A percentile compares a stretch with the other conserved stretches of the same genome.
Conservation (phyloP, 2,329 filamentous ascomycete species). For the Diaporthe longicolla region DNA sequence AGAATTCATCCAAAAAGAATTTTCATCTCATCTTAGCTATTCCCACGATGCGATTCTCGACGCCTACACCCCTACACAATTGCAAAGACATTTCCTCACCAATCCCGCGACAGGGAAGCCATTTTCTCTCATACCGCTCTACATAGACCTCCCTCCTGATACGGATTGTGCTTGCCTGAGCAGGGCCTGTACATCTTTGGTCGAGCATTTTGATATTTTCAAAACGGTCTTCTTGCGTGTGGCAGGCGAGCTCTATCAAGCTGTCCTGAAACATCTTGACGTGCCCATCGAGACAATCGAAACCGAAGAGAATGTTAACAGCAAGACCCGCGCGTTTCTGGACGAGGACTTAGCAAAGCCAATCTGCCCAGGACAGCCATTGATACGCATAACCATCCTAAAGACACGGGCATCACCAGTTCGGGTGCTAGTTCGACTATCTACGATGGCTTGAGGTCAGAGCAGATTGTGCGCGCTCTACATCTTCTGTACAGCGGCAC, state of each 20-base stretch:
- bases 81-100: background rate
- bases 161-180: background rate
- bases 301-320: background rate
- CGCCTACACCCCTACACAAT: background rate
- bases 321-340: background rate
- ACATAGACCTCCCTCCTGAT: background rate
- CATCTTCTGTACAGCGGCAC: background rate
- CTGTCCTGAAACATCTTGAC: background rate
- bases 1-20: background rate
- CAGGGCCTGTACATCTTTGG: slow-evolving; percentile 1
- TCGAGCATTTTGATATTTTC: slow-evolving; percentile 1
- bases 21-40: background rate
- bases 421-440: background rate
- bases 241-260: background rate
- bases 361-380: background rate
- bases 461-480: background rate
- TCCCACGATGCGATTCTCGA: background rate
- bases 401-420: background rate
- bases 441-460: background rate
- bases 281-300: background rate
- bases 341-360: background rate
- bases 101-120: background rate
- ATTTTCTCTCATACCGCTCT: background rate
- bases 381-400: background rate
- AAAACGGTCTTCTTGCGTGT: background rate